Evolutionary conservation across 148 eudicot species (phyloP).

Genomic region (Camellia sinensis): DNA sequence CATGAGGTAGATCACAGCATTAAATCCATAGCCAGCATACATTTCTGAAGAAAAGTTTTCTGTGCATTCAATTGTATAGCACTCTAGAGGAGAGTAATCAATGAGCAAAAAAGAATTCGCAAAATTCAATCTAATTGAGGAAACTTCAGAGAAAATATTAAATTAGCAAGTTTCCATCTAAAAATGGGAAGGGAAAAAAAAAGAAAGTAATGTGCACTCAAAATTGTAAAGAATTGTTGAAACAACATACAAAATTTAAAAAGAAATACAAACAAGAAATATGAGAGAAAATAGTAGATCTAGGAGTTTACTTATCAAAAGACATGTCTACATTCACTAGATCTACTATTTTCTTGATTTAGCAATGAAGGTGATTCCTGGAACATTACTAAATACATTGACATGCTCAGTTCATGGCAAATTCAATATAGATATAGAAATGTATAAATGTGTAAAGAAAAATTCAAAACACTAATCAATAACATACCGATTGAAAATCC

Average conservation of each 20-base stretch:
- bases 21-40: neutral
- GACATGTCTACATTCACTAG: neutral
- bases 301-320: no score
- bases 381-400: neutral
- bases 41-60: neutral
- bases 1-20: neutral
- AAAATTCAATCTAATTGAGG: neutral
- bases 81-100: neutral
- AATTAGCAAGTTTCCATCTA: neutral
- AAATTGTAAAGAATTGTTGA: neutral
- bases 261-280: neutral
- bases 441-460: neutral
- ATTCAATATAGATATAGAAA: neutral
- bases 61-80: neutral
- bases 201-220: neutral
- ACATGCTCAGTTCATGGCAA: neutral
- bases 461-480: neutral
- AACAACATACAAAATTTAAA: no score
- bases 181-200: neutral
- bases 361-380: neutral
- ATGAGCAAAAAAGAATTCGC: neutral
- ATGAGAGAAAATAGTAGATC: neutral
- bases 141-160: neutral
- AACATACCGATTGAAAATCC: no score
- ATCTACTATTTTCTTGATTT: neutral